These are phyloP conservation scores for Metschnikowia lunata DNA, from an alignment of 805 yeast genomes.

Conservation along the genomic window DNA sequence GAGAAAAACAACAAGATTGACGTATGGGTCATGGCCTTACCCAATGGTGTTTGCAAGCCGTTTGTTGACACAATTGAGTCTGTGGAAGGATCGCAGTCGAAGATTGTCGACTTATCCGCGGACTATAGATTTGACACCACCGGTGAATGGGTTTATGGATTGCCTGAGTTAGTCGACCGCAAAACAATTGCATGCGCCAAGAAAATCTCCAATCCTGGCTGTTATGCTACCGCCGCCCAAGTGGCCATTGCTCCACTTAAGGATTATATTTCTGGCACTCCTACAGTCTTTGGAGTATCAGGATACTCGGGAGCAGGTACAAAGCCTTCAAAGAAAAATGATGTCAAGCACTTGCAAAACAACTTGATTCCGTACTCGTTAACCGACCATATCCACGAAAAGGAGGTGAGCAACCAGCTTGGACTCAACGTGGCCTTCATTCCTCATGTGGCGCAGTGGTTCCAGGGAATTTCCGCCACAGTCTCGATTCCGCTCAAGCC, in stretches of 20 bases:
- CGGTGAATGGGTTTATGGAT: constrained; percentile 88
- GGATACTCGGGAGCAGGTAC: constrained; percentile 99
- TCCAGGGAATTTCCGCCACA: constrained; percentile 95
- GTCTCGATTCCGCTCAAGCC: constrained; percentile 79
- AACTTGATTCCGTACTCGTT: constrained; percentile 92
- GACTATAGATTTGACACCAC: constrained; percentile 91
- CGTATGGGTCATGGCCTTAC: constrained; percentile 99
- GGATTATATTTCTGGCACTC: constrained; percentile 64
- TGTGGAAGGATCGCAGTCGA: constrained; percentile 60
- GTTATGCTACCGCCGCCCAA: constrained; percentile 99
- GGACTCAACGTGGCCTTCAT: constrained; percentile 80
- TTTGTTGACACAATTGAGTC: constrained; percentile 77
- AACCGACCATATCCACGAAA: constrained; percentile 96
- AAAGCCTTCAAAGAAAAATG: constrained; percentile 95
- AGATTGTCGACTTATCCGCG: constrained; percentile 89
- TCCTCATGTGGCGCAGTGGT: constrained; percentile 99
- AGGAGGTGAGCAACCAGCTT: constrained; percentile 79
- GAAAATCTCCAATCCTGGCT: constrained; percentile 94
- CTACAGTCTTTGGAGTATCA: constrained; percentile 90
- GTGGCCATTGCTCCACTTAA: constrained; percentile 82
- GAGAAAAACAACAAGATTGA: constrained; percentile 80
- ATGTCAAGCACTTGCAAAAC: constrained; percentile 64
- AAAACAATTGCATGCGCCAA: constrained; percentile 59
- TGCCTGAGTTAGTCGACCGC: constrained; percentile 86
- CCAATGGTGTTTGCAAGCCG: constrained; percentile 93